phyloP scores from a whole-genome alignment of 305 asterid species.

The Fraxinus sp. region DNA sequence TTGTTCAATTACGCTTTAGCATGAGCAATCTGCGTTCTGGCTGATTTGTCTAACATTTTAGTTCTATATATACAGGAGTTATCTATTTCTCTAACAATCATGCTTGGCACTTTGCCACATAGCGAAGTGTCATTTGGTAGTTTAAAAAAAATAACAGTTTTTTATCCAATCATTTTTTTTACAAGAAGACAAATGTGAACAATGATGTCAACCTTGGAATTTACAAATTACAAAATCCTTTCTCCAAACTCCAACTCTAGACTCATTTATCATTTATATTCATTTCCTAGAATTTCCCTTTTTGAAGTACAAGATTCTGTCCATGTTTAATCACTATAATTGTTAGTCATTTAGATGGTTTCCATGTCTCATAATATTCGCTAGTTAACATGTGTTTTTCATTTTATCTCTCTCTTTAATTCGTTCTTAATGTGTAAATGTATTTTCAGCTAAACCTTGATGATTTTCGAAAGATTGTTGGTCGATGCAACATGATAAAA shows the following conservation, averaged over 20 bases:
- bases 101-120: neutral
- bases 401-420: neutral
- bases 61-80: neutral
- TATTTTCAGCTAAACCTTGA: conserved; percentile 63
- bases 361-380: neutral
- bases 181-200: neutral
- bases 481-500: conserved; percentile 73
- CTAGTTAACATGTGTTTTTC: neutral
- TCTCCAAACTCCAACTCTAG: neutral
- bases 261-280: neutral
- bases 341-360: neutral
- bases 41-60: neutral
- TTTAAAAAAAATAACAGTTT: too few relatives aligned
- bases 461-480: conserved; percentile 71
- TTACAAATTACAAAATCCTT: neutral
- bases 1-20: neutral
- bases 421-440: neutral
- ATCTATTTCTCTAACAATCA: neutral
- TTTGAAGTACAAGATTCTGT: neutral
- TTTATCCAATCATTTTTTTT: neutral
- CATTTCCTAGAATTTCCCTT: neutral
- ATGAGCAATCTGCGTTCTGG: neutral
- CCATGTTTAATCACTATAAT: neutral
- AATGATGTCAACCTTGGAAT: neutral
- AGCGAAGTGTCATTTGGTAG: neutral